A percentile compares a stretch with the other conserved stretches of the same genome.
phyloP scores from a whole-genome alignment of 768 basidiomycete species.

The Mycena sanguinolenta region DNA sequence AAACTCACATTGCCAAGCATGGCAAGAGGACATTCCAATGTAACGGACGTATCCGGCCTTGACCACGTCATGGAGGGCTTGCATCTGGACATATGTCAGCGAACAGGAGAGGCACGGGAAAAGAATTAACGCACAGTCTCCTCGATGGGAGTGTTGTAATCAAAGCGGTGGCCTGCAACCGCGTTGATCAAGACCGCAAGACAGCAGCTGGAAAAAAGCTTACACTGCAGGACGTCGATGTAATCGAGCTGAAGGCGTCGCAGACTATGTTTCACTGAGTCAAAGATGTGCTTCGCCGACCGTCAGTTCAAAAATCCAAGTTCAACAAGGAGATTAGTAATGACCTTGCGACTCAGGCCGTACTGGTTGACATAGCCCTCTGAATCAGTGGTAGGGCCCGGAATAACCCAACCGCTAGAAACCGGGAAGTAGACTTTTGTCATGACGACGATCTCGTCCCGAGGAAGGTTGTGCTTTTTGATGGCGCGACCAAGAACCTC shows the following conservation, averaged over 20 bases:
- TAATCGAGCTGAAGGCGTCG: conserved; percentile 63
- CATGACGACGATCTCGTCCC: conserved; percentile 58
- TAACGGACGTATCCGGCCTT: conserved; percentile 74
- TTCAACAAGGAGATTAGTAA: too few relatives aligned
- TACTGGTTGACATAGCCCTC: conserved; percentile 59
- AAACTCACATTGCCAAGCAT: conserved; percentile 65
- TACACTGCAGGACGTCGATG: conserved; percentile 69
- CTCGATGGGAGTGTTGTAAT: conserved; percentile 22
- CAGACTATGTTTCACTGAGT: conserved; percentile 58
- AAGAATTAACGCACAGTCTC: conserved; percentile 55
- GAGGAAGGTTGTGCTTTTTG: conserved; percentile 50
- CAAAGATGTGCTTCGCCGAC: conserved; percentile 64
- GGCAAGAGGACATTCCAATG: conserved; percentile 70
- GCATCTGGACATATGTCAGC: conserved; percentile 59
- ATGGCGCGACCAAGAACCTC: conserved; percentile 54
- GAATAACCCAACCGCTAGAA: conserved; percentile 47
- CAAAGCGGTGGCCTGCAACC: conserved; percentile 50
- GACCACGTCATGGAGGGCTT: conserved; percentile 77
- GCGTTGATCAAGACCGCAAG: not conserved
- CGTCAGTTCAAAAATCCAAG: too few relatives aligned
- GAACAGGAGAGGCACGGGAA: not conserved
- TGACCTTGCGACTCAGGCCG: conserved; percentile 57
- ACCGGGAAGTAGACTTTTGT: conserved; percentile 55
- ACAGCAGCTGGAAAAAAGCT: not conserved
- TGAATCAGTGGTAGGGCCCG: conserved; percentile 47